Evolutionary conservation across 257 asterid species (phyloP), one percentile per base, ranked within the genome.

Genomic region (Solanum arcanum): DNA sequence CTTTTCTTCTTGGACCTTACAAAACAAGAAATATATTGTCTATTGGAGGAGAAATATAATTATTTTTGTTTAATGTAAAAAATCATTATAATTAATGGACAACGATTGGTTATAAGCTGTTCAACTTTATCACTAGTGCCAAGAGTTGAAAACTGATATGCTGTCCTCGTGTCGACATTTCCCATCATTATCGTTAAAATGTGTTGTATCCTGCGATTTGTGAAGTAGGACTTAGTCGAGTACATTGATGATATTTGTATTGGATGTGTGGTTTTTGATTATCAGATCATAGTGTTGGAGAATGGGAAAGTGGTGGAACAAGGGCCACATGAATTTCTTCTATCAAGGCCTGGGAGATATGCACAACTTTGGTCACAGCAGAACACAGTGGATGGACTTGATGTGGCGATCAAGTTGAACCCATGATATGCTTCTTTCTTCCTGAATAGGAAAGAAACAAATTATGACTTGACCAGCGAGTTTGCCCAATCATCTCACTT

Each of bases 301-400:
- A 92, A 92, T 41, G 99, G 99, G 69, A 91, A 92, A 89, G 99
- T 97, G 29, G 96, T 95, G 75, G 99, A 97, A 91, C 99, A 97
- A 90, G 99, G 99, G 66, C 90, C 99, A 14, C 99, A 97, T 62
- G 99, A 97, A 20, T 94, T 92, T 87, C 97, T 97, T 20, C 87
- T 97, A 88, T 91, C 95, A 18, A 94, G 92, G 87, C 84, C 93
- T 13, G 99, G 98, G 84, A 90, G 99, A 92, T 97, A 97, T 85
- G 91, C 98, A 7, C 99, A 96, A 90, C 98, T 97, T 37, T 97
- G 99, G 99, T 83, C 95, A 56, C 98, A 96, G 89, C 99, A 97
- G 89, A 97, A 93, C 64, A 93, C 95, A 3, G 91, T 97, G 25
- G 99, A 97, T 88, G 90, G 93, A 83, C 90, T 94, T 23, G 99